Conservation (phyloP, 345 rosid species). For the Hirschfeldia incana region DNA sequence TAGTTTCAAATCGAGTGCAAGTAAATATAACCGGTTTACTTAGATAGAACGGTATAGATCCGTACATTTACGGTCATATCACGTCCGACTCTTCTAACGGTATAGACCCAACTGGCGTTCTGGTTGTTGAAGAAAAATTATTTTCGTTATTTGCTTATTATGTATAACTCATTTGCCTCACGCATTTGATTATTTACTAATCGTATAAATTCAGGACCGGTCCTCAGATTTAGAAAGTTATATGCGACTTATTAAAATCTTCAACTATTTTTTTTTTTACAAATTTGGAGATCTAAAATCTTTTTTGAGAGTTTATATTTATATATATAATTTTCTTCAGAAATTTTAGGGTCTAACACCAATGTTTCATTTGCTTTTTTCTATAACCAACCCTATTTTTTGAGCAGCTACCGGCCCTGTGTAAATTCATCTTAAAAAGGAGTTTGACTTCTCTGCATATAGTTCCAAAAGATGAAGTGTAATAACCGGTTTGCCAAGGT, state of each 20-base stretch:
- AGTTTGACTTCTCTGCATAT: slow-evolving; percentile 5
- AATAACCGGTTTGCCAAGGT: not conserved
- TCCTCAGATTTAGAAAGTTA: no score
- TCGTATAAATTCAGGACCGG: not conserved
- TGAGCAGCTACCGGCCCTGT: no score
- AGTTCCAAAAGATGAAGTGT: slow-evolving; percentile 20
- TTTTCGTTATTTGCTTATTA: not conserved
- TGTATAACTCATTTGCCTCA: not conserved
- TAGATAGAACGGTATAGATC: not conserved
- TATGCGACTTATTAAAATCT: no score
- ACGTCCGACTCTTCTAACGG: not conserved
- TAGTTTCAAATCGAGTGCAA: not conserved
- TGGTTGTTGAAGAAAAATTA: not conserved
- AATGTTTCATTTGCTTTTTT: no score
- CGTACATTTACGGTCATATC: not conserved
- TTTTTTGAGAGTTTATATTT: no score
- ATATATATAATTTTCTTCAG: no score
- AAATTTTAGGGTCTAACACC: no score
- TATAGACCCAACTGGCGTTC: not conserved
- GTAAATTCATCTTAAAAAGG: not conserved
- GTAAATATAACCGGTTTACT: not conserved
- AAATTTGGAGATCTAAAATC: no score
- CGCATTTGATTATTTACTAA: not conserved
- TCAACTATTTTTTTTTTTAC: no score
- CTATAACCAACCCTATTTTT: no score